Evolutionary conservation across 2,329 filamentous ascomycete genomes (phyloP), one percentile per base, ranked within the genome.

Genomic region (Teratosphaeria nubilosa): DNA sequence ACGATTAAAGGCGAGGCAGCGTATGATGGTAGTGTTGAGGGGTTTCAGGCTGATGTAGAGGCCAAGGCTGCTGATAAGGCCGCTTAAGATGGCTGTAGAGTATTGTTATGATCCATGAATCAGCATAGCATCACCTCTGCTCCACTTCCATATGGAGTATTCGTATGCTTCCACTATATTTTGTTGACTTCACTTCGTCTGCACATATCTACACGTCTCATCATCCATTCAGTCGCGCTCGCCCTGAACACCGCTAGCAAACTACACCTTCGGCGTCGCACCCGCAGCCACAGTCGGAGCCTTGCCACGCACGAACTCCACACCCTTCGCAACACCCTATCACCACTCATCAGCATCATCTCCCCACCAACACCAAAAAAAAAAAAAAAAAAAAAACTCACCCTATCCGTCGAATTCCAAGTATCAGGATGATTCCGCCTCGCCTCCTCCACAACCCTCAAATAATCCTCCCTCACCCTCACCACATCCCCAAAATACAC

Each of bases 351-450:
- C 30, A n/a, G 25, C 30, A 53, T 20, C 14, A 30, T 9, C 25
- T 11, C 24, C 5, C 25, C 14, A 14, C 51, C 5, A 53, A 24
- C 24, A 30, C 27, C 27, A 30, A 2, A 30, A 2, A 30, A 2
- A 7, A 30, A 30, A 30, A 51, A 24, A 3, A 24, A n/a, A 32
- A 14, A 16, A 13, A 37, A 9, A 22, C 53, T 41, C 53, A 34
- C 53, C 13, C 1, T 20, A 20, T 25, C 34, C 25, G 13, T 41
- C 14, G 55, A 2, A 50, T 64, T 68, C 69, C 70, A 74, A 31
- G 66, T 68, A 62, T 72, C 72, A 27, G 72, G 72, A 62, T 72
- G 68, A 60, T 73, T 72, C 53, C 60, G 64, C 56, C 66, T 62
- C 37, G 68, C 69, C 54, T 70, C 72, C 51, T 66, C 65, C 58